Conservation (phyloP, 495 filamentous ascomycete species). For the Aspergillus diversus region DNA sequence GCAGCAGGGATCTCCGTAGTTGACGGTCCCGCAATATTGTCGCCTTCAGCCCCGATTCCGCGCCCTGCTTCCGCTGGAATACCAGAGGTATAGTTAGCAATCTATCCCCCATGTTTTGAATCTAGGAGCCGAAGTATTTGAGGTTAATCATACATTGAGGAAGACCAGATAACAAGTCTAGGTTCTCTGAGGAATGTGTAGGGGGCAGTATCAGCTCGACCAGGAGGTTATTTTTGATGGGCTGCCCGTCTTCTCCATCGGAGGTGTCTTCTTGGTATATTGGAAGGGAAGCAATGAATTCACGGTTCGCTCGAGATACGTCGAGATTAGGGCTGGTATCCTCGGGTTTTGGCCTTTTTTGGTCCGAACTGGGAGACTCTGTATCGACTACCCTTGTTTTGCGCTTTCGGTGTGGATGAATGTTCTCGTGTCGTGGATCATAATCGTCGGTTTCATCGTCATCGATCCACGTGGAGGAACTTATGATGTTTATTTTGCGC, state of each 20-base stretch:
- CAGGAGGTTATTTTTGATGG: neutral
- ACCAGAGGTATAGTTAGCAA: too few species aligned
- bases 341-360: neutral
- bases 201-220: too few species aligned
- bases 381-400: neutral
- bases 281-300: conserved; percentile 9
- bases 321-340: neutral
- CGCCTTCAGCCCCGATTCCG: too few species aligned
- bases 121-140: too few species aligned
- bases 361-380: neutral
- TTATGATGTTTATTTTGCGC: neutral
- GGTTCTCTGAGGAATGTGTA: too few species aligned
- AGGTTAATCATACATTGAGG: too few species aligned
- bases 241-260: neutral
- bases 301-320: neutral
- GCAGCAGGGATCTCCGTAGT: too few species aligned
- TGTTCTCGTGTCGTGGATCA: neutral
- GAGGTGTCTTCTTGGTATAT: conserved; percentile 8
- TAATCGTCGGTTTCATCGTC: conserved; percentile 22
- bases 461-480: conserved; percentile 14
- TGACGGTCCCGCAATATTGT: too few species aligned
- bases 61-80: too few species aligned
- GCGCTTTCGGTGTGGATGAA: neutral
- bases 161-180: too few species aligned
- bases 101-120: too few species aligned